Conservation (phyloP, 768 basidiomycete species). For the Pleurotus platypus region DNA sequence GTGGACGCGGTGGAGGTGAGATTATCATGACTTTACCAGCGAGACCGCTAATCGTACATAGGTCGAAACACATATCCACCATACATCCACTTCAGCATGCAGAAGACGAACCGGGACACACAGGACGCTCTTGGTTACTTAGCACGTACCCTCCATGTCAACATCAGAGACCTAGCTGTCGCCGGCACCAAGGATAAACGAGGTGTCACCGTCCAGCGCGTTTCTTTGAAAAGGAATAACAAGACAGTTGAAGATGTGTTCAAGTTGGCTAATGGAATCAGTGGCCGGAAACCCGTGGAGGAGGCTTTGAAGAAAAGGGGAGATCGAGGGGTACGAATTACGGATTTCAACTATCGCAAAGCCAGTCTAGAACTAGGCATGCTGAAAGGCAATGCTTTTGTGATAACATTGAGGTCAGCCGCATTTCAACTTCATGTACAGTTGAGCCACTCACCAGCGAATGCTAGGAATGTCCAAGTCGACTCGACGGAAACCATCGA, state of each 20-base stretch:
- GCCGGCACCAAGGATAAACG: slow-evolving; percentile 99
- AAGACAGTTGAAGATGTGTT: slow-evolving; percentile 84
- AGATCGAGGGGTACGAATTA: slow-evolving; percentile 84
- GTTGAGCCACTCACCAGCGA: neutral
- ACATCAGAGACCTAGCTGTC: slow-evolving; percentile 77
- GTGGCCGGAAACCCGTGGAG: slow-evolving; percentile 47
- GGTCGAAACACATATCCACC: slow-evolving; percentile 71
- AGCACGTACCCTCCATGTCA: slow-evolving; percentile 72
- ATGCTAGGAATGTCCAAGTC: slow-evolving; percentile 75
- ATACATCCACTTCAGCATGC: slow-evolving; percentile 94
- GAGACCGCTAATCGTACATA: slow-evolving; percentile 35
- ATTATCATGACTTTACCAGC: slow-evolving; percentile 1
- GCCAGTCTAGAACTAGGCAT: slow-evolving; percentile 86
- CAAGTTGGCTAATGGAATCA: slow-evolving; percentile 72
- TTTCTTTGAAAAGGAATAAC: slow-evolving; percentile 72
- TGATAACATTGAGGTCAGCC: slow-evolving; percentile 86
- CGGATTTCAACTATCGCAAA: slow-evolving; percentile 84
- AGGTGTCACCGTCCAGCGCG: slow-evolving; percentile 92
- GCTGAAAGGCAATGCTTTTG: slow-evolving; percentile 94
- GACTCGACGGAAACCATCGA: slow-evolving; percentile 72
- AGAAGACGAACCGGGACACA: slow-evolving; percentile 97
- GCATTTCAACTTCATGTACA: neutral
- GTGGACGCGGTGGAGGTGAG: slow-evolving; percentile 24
- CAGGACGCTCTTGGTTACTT: slow-evolving; percentile 88
- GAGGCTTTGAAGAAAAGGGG: slow-evolving; percentile 71